A percentile compares a stretch with the other conserved stretches of the same genome.
Evolutionary conservation across 257 asterid genomes (phyloP).

Genomic region (Thymus mandschuricus): DNA sequence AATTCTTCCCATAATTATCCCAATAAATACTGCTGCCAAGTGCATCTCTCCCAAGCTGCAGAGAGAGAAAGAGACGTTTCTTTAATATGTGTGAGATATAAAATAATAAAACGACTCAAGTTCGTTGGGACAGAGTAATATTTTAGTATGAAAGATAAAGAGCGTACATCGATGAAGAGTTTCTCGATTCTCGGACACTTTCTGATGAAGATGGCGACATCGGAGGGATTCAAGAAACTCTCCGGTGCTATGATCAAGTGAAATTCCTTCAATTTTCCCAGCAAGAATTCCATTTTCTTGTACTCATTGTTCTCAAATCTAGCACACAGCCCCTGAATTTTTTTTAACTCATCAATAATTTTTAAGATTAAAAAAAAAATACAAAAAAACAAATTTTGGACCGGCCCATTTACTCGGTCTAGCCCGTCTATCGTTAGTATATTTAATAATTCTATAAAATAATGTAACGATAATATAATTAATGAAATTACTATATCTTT

Average conservation of each 20-base stretch:
- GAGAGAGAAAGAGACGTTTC: not conserved
- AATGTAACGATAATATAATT: no score
- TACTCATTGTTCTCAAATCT: slow-evolving; percentile 19
- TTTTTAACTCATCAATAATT: not conserved
- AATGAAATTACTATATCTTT: no score
- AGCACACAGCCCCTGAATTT: slow-evolving; percentile 31
- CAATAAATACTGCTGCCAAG: slow-evolving; percentile 30
- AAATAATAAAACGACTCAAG: no score
- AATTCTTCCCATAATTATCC: slow-evolving; percentile 13
- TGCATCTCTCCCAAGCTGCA: slow-evolving; percentile 40
- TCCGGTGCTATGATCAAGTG: slow-evolving; percentile 33
- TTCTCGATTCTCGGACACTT: slow-evolving; percentile 34
- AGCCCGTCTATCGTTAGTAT: no score
- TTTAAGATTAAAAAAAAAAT: not conserved
- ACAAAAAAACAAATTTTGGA: no score
- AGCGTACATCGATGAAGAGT: slow-evolving; percentile 32
- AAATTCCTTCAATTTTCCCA: slow-evolving; percentile 33
- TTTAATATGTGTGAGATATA: no score
- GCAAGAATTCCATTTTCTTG: slow-evolving; percentile 13
- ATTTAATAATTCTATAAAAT: no score
- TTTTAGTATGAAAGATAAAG: no score
- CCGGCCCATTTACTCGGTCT: no score
- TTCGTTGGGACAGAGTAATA: no score
- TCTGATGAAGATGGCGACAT: slow-evolving; percentile 34
- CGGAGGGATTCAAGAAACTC: slow-evolving; percentile 39